Evolutionary conservation across 257 asterid species (phyloP).

Genomic region (Solanum clarkiae): DNA sequence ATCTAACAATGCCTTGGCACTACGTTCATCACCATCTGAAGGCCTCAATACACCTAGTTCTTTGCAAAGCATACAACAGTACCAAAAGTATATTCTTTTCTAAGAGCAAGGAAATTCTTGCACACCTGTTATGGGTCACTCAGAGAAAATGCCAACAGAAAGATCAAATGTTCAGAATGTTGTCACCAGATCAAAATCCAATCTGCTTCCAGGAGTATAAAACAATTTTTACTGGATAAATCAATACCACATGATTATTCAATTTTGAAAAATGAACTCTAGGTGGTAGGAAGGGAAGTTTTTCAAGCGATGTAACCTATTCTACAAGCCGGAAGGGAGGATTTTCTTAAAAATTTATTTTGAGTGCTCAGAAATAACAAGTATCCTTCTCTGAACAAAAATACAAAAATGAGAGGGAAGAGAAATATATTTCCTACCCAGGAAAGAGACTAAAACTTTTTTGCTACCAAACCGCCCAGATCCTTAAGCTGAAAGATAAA

Average conservation of each 20-base stretch:
- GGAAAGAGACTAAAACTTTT: background rate
- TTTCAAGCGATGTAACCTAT: background rate
- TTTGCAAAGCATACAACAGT: background rate
- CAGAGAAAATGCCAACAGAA: background rate
- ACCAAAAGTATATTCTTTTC: background rate
- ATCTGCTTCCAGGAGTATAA: background rate
- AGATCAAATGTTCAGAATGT: background rate
- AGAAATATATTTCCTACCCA: background rate
- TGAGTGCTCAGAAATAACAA: background rate
- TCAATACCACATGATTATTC: background rate
- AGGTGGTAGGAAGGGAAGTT: background rate
- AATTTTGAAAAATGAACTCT: background rate
- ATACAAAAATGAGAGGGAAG: background rate
- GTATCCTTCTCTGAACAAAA: background rate
- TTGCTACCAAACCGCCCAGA: background rate
- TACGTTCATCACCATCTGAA: background rate
- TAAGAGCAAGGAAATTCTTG: background rate
- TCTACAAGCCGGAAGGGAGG: background rate
- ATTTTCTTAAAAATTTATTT: background rate
- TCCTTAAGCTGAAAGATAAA: background rate
- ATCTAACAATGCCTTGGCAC: background rate
- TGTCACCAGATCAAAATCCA: background rate
- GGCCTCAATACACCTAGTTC: background rate
- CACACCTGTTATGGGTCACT: background rate
- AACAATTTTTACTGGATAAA: background rate